phyloP scores from a whole-genome alignment of 768 basidiomycete species.

The Dictyophora rubrovolvata region DNA sequence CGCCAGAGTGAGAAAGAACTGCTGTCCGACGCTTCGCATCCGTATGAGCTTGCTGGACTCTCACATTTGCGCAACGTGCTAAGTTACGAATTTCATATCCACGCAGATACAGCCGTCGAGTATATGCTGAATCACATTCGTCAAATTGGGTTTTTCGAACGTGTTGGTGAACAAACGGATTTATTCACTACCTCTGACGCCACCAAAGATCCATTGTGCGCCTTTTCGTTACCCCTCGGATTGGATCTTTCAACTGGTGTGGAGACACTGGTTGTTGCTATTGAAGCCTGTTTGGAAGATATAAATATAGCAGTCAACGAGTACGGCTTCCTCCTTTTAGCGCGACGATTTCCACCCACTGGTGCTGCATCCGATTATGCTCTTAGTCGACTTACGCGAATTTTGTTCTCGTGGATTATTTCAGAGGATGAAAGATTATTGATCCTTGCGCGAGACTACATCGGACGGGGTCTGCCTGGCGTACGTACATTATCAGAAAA shows the following conservation, averaged over 20 bases:
- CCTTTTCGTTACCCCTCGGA: slow-evolving; percentile 60
- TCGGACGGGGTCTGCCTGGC: slow-evolving; percentile 57
- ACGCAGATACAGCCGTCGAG: slow-evolving; percentile 40
- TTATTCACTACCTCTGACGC: slow-evolving; percentile 28
- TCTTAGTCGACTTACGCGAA: slow-evolving; percentile 46
- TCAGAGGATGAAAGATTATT: slow-evolving; percentile 67
- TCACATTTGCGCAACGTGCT: slow-evolving; percentile 53
- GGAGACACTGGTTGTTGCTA: slow-evolving; percentile 57
- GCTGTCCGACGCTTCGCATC: slow-evolving; percentile 25
- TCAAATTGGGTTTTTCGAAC: slow-evolving; percentile 51
- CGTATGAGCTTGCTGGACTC: slow-evolving; percentile 49
- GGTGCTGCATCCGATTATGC: slow-evolving; percentile 65
- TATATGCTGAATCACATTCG: slow-evolving; percentile 50
- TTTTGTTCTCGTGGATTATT: slow-evolving; percentile 60
- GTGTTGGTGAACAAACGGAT: slow-evolving; percentile 26
- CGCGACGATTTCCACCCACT: slow-evolving; percentile 63
- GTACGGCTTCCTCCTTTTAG: slow-evolving; percentile 58
- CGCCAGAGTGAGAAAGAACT: slow-evolving; percentile 26
- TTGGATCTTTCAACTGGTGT: slow-evolving; percentile 66
- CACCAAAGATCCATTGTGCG: slow-evolving; percentile 32
- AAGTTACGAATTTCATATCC: slow-evolving; percentile 46
- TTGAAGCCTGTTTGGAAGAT: slow-evolving; percentile 62
- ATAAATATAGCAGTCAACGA: slow-evolving; percentile 69
- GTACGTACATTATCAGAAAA: slow-evolving; percentile 37
- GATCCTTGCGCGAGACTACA: slow-evolving; percentile 54